Conservation (phyloP, 306 rosid genomes). For the Prunus campanulata region DNA sequence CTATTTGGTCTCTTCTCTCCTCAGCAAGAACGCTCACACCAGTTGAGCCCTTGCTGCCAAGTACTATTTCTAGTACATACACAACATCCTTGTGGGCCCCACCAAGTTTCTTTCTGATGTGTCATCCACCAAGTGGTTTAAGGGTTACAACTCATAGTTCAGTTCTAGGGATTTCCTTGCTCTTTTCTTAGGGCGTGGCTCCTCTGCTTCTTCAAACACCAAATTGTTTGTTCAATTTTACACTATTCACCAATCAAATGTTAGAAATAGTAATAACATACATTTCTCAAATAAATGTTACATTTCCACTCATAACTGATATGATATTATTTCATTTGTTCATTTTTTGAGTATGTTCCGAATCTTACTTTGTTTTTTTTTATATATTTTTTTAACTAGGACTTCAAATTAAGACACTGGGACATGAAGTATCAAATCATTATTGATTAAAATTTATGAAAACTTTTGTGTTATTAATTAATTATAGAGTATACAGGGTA, state of each 20-base stretch:
- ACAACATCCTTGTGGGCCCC: constrained; percentile 38
- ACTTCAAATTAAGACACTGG: no score
- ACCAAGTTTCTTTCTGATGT: constrained; percentile 53
- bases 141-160: constrained; percentile 72
- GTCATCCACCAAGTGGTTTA: constrained; percentile 81
- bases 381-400: no score
- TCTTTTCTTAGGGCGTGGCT: constrained; percentile 22
- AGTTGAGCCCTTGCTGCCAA: constrained; percentile 26
- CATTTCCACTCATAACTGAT: no score
- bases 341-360: rapidly evolving
- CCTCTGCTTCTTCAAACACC: constrained; percentile 21
- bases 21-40: constrained; percentile 6
- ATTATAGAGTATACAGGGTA: no score
- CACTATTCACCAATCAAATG: constrained; percentile 9
- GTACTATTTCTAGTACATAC: constrained; percentile 34
- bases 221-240: neutral
- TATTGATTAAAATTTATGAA: no score
- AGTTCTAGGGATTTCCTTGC: constrained; percentile 26
- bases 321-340: no score
- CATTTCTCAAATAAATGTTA: neutral
- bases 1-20: constrained; percentile 21
- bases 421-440: no score
- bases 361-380: no score
- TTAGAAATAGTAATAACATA: neutral
- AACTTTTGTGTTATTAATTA: no score